Percentiles rank a stretch among this genome's conserved stretches.
Evolutionary conservation across 2,329 filamentous ascomycete genomes (phyloP).

Genomic region (Colletotrichum acutatum): DNA sequence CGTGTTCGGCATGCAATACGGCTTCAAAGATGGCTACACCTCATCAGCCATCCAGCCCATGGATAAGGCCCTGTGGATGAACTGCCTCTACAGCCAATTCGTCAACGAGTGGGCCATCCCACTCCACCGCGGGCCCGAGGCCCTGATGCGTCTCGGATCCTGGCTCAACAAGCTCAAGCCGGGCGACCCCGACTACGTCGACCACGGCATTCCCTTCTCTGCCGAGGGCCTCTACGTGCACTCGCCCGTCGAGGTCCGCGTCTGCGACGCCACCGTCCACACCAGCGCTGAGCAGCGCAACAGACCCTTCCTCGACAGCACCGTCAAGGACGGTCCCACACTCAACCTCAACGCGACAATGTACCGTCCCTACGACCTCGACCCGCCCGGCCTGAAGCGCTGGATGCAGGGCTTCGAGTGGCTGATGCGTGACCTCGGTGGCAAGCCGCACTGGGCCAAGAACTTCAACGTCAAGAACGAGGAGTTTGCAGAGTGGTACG

Average conservation of each 20-base stretch:
- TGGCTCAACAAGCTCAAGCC: conserved; percentile 79
- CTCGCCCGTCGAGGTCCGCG: conserved; percentile 91
- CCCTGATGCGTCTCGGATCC: conserved; percentile 81
- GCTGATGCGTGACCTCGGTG: conserved; percentile 87
- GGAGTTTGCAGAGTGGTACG: conserved; percentile 74
- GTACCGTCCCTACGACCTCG: conserved; percentile 82
- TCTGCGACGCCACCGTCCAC: conserved; percentile 73
- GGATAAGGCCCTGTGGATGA: conserved; percentile 87
- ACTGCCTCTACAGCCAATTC: conserved; percentile 96
- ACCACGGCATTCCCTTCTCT: conserved; percentile 80
- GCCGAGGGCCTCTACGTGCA: conserved; percentile 86
- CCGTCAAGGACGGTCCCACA: conserved; percentile 74
- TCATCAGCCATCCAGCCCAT: conserved; percentile 84
- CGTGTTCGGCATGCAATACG: conserved; percentile 97
- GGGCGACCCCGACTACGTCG: conserved; percentile 72
- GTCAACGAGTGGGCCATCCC: conserved; percentile 99
- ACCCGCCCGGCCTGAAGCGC: conserved; percentile 79
- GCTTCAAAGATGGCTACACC: conserved; percentile 77
- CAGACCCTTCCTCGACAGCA: conserved; percentile 75
- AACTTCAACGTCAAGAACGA: conserved; percentile 77
- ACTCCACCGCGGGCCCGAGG: conserved; percentile 86
- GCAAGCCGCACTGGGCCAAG: conserved; percentile 93
- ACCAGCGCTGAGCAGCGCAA: conserved; percentile 40
- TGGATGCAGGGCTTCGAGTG: conserved; percentile 94
- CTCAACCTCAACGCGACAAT: conserved; percentile 92